phyloP scores from a whole-genome alignment of 129 eudicot genomes.

The Rutidosis leptorrhynchoides region DNA sequence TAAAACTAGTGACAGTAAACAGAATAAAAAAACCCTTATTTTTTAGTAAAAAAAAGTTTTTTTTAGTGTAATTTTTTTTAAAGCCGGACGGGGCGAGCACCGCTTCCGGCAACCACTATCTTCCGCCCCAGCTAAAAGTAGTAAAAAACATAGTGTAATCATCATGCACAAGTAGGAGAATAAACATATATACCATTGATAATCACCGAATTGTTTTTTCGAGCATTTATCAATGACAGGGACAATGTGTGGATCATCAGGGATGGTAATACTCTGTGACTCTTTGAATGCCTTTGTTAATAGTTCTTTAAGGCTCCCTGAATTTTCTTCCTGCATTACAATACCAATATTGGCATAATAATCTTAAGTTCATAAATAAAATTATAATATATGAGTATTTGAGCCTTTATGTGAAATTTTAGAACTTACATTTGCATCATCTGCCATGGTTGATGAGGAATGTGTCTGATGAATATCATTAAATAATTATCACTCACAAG shows the following conservation, averaged over 20 bases:
- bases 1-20: too few species aligned
- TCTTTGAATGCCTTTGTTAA: conserved; percentile 61
- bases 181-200: conserved; percentile 80
- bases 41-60: neutral
- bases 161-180: conserved; percentile 7
- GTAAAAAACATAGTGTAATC: too few species aligned
- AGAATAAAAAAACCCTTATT: too few species aligned
- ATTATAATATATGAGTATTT: neutral
- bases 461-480: too few species aligned
- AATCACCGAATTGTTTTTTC: conserved; percentile 64
- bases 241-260: conserved; percentile 53
- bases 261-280: conserved; percentile 59
- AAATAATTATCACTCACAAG: too few species aligned
- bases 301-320: conserved; percentile 65
- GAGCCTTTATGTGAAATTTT: neutral
- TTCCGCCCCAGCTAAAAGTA: too few species aligned
- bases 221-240: conserved; percentile 67
- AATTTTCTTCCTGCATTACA: conserved; percentile 44
- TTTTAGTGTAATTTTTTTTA: too few species aligned
- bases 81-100: too few species aligned
- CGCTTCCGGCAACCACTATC: too few species aligned
- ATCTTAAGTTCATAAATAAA: conserved; percentile 4
- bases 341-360: conserved; percentile 12
- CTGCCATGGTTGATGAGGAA: conserved; percentile 53
- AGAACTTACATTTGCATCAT: conserved; percentile 45